Base-by-base conservation (phyloP, 306 rosid species). In the Acacia melanoxylon region DNA sequence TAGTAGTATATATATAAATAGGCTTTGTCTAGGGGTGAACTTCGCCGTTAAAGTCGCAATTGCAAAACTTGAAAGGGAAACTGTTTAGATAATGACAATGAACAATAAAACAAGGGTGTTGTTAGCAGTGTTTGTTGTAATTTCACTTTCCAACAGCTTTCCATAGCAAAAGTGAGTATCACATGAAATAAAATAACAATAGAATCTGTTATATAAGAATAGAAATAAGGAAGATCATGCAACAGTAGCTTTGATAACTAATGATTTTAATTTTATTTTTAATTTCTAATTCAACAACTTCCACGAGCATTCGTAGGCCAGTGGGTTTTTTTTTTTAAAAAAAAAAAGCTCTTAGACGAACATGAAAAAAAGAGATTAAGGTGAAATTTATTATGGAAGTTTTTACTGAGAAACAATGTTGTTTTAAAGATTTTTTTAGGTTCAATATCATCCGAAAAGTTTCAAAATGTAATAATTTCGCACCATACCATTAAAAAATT, bases 281-380 rank as follows among this genome's bases (percentile, higher is more conserved):
- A 0, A 58, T 58, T 58, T n/a, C 27, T 51, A 49, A 33, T 68
- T 68, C 68, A 52, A 40, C 71, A 56, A 70, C 74, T 80, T 86
- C 84, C 84, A 78, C 74, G 31, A 49, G 76, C 73, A 54, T 49
- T 80, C 78, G 63, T 49, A 79, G 83, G 79, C 76, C 62, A 52
- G 61, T 52, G 77, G 52, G 79, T 0, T 37, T 29, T 27, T 0
- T 27, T 33, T 3, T 4, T 4, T 0, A 0, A 31, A 4, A 33
- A 15, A 49, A 68, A 79, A 76, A 79, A 75, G 44, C 41, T 35
- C 63, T 29, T 59, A 61, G 52, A 51, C 17, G 11, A 20, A 52
- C 61, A 20, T 2, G 10, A 17, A 0, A 14, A 46, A 14, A 48
- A 48, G 16, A 14, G 3, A 0, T 6, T 6, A 37, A 6, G 1